A percentile compares a stretch with the other conserved stretches of the same genome.
Evolutionary conservation across 2,329 filamentous ascomycete genomes (phyloP).

Genomic region (Cladosporium cucumerinum): DNA sequence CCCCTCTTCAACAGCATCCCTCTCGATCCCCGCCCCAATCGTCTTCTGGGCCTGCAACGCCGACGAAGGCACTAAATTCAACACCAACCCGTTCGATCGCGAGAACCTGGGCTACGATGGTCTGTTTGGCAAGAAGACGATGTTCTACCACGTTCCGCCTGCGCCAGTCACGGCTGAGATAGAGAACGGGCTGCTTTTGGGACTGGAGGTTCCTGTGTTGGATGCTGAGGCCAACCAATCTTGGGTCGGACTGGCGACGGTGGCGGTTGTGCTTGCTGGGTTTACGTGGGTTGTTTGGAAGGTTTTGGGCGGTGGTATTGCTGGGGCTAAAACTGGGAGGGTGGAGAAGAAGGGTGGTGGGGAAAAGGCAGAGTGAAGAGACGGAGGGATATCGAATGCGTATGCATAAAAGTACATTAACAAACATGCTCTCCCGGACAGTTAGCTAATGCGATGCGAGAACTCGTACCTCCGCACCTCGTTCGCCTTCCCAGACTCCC

Average conservation of each 20-base stretch:
- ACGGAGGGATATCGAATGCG: neutral
- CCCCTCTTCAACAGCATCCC: slow-evolving; percentile 31
- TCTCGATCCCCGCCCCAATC: slow-evolving; percentile 72
- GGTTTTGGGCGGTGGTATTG: slow-evolving; percentile 25
- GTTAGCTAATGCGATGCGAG: neutral
- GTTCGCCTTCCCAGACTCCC: neutral
- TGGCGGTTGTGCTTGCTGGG: slow-evolving; percentile 42
- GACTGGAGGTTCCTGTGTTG: slow-evolving; percentile 43
- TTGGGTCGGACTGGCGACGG: slow-evolving; percentile 44
- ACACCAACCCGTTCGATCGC: slow-evolving; percentile 79
- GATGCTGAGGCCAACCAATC: slow-evolving; percentile 32
- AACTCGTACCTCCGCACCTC: neutral
- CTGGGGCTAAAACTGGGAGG: neutral
- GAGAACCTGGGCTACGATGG: slow-evolving; percentile 81
- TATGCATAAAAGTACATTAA: neutral
- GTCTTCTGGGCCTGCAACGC: slow-evolving; percentile 88
- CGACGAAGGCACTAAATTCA: slow-evolving; percentile 60
- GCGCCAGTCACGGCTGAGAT: neutral
- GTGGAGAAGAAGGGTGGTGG: neutral
- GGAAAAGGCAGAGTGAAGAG: neutral
- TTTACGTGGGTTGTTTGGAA: slow-evolving; percentile 46
- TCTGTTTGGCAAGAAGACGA: slow-evolving; percentile 69
- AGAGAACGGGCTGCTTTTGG: slow-evolving; percentile 26
- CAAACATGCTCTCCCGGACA: neutral
- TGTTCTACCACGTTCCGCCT: slow-evolving; percentile 70